Conservation (phyloP, 441 rosid genomes). For the Erodium trifolium region DNA sequence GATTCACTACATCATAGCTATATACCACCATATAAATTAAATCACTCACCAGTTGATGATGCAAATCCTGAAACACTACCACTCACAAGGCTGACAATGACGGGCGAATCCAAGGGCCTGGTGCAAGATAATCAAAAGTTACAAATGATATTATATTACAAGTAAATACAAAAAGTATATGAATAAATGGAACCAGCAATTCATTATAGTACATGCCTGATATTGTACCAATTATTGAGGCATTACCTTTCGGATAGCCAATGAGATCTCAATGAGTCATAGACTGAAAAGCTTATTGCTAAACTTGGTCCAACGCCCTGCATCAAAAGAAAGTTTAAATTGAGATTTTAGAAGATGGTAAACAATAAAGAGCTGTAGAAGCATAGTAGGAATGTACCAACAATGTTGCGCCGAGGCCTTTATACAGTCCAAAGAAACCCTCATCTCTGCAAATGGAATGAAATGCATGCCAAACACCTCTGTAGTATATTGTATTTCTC, state of each 20-base stretch:
- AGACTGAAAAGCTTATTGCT: conserved; percentile 84
- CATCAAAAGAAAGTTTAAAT: conserved; percentile 15
- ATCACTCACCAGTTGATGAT: conserved; percentile 74
- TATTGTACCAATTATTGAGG: not conserved
- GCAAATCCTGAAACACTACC: conserved; percentile 93
- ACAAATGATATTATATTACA: not conserved
- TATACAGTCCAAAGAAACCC: conserved; percentile 76
- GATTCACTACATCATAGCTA: no score
- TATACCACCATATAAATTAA: not conserved
- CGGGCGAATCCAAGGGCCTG: conserved; percentile 73
- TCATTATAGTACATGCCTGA: not conserved
- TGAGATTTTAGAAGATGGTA: not conserved
- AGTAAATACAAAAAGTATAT: not conserved
- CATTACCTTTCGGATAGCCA: conserved; percentile 72
- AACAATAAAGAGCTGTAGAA: conserved; percentile 1
- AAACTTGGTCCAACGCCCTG: conserved; percentile 92
- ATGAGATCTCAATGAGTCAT: conserved; percentile 67
- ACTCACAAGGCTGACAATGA: conserved; percentile 63
- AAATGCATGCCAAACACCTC: conserved; percentile 75
- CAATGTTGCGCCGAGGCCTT: conserved; percentile 91
- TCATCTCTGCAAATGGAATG: conserved; percentile 62
- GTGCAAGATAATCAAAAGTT: conserved; percentile 7
- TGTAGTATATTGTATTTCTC: conserved; percentile 69
- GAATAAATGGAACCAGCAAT: not conserved
- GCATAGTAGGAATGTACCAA: conserved; percentile 32